Evolutionary conservation across 176 grass and related monocot species (phyloP).

Genomic region (Carex parvula): DNA sequence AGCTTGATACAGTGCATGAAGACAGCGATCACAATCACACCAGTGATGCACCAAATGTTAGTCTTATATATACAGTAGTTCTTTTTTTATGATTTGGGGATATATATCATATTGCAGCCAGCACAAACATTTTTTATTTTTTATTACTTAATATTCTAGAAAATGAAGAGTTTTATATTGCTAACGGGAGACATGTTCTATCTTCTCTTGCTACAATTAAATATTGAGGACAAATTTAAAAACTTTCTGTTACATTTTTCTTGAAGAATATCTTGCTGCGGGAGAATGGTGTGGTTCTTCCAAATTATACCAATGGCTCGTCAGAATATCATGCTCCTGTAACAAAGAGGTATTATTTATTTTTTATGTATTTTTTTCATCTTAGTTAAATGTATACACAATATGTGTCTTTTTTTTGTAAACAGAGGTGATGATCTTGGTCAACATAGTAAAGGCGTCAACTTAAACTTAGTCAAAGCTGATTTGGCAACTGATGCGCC

Average conservation of each 20-base stretch:
- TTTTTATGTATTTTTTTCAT: not conserved
- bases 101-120: not conserved
- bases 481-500: not conserved
- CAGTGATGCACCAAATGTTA: conserved; percentile 13
- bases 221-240: not conserved
- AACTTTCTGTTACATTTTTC: not conserved
- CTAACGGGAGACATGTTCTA: not conserved
- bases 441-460: not conserved
- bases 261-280: not conserved
- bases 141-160: not conserved
- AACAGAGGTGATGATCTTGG: not conserved
- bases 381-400: not conserved
- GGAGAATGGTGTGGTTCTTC: not conserved
- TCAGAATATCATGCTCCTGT: not conserved
- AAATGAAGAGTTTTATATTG: not conserved
- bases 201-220: conserved; percentile 10
- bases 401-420: not conserved
- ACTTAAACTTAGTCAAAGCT: not conserved
- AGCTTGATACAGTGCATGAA: conserved; percentile 58
- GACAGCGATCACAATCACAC: not conserved
- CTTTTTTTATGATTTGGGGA: not conserved
- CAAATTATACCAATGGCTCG: not conserved
- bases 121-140: not conserved
- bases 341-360: conserved; percentile 8
- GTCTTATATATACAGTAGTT: not conserved